Conservation (phyloP, 192 early-diverging fungal species). For the Coemansia sp. region DNA sequence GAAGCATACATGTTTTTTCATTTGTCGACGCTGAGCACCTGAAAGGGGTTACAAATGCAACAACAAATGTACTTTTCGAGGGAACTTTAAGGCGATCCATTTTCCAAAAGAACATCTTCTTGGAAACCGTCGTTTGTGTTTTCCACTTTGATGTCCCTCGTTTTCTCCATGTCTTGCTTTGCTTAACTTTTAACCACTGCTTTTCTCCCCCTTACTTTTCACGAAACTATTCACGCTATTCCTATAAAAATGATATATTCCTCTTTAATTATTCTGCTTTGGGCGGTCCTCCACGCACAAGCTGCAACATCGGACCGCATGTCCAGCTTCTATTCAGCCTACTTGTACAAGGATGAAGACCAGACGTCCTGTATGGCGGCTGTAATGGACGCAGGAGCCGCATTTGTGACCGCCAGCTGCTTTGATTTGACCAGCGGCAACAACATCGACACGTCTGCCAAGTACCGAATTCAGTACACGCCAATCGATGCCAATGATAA, state of each 20-base stretch:
- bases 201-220: no score
- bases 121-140: no score
- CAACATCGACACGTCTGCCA: conserved; percentile 14
- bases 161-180: neutral
- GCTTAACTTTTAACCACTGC: neutral
- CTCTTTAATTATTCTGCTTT: neutral
- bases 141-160: neutral
- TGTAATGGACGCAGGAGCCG: conserved; percentile 30
- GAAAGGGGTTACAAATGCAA: no score
- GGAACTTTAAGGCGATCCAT: no score
- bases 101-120: no score
- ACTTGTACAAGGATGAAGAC: conserved; percentile 23
- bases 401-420: conserved; percentile 41
- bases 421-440: conserved; percentile 29
- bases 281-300: neutral
- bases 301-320: neutral
- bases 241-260: neutral
- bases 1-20: no score
- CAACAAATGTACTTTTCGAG: no score
- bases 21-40: no score
- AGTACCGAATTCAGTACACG: conserved; percentile 7
- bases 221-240: no score
- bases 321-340: neutral
- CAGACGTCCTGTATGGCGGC: conserved; percentile 49
- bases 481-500: neutral